Evolutionary conservation across 1,284 basidiomycete genomes (phyloP).

Genomic region (Sanghuangporus sanghuang): DNA sequence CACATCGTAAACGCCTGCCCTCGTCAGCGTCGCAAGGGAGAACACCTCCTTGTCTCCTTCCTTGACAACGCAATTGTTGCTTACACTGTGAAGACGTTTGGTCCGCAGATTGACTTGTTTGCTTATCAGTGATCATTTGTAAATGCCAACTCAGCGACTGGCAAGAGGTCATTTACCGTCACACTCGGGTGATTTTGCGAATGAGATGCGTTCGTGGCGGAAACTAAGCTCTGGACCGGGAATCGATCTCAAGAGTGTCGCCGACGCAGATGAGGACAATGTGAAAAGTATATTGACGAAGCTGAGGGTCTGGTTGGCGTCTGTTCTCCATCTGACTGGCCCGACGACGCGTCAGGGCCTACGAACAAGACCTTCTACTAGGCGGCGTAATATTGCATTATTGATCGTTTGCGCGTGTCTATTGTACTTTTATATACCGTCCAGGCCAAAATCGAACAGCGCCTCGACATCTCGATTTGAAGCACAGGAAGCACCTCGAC

Average conservation of each 20-base stretch:
- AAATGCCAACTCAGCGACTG: slow-evolving; percentile 3
- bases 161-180: slow-evolving; percentile 10
- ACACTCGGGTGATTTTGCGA: slow-evolving; percentile 3
- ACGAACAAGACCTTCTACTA: background rate
- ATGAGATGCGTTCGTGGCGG: slow-evolving; percentile 1
- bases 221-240: background rate
- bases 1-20: background rate
- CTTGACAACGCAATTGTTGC: too few species aligned
- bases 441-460: background rate
- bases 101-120: background rate
- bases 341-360: background rate
- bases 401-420: background rate
- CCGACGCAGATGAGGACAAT: slow-evolving; percentile 1
- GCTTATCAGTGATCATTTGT: background rate
- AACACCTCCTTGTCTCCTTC: background rate
- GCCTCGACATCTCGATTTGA: background rate
- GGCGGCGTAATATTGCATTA: background rate
- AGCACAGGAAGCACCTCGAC: background rate
- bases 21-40: background rate
- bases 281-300: slow-evolving; percentile 3
- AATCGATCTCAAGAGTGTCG: background rate
- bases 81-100: too few species aligned
- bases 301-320: slow-evolving; percentile 4
- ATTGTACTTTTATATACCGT: slow-evolving; percentile 4
- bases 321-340: background rate